phyloP scores from a whole-genome alignment of 306 rosid genomes.

The Sophora flavescens region DNA sequence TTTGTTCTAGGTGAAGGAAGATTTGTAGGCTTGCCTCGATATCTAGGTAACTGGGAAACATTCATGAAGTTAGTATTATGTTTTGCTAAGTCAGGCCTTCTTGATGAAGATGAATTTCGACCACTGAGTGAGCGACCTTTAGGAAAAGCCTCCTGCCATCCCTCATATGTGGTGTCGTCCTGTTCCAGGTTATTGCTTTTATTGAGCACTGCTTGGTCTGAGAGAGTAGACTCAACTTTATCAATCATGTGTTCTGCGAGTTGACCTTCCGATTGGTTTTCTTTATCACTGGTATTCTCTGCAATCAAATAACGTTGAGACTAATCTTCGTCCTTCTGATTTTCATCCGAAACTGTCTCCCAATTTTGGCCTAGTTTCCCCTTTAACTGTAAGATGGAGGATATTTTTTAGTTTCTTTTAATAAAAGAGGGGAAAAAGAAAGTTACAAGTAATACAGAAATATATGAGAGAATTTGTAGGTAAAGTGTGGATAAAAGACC shows the following conservation, averaged over 20 bases:
- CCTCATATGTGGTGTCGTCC: slow-evolving; percentile 82
- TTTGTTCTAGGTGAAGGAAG: slow-evolving; percentile 66
- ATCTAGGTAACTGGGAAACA: slow-evolving; percentile 71
- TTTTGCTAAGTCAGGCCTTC: slow-evolving; percentile 91
- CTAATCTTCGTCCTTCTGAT: slow-evolving; percentile 66
- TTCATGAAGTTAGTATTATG: slow-evolving; percentile 78
- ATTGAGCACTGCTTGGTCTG: slow-evolving; percentile 52
- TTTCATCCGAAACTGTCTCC: slow-evolving; percentile 73
- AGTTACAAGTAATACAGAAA: slow-evolving; percentile 5
- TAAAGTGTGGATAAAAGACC: slow-evolving; percentile 49
- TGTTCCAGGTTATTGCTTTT: slow-evolving; percentile 55
- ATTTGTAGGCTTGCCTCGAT: slow-evolving; percentile 69
- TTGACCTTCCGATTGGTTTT: slow-evolving; percentile 69
- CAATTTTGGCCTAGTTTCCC: slow-evolving; percentile 78
- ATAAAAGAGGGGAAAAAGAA: slow-evolving; percentile 2
- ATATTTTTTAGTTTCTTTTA: slow-evolving; percentile 39
- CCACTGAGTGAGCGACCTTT: slow-evolving; percentile 77
- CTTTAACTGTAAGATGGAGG: slow-evolving; percentile 66
- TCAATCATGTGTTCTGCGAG: slow-evolving; percentile 56
- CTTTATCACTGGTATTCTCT: slow-evolving; percentile 82
- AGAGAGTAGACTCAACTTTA: slow-evolving; percentile 58
- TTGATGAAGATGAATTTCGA: slow-evolving; percentile 78
- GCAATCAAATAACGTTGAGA: slow-evolving; percentile 51
- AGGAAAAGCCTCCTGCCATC: slow-evolving; percentile 99
- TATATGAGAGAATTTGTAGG: slow-evolving; percentile 20